Conservation (phyloP, 2,329 filamentous ascomycete genomes). For the Ophiostoma quercus region DNA sequence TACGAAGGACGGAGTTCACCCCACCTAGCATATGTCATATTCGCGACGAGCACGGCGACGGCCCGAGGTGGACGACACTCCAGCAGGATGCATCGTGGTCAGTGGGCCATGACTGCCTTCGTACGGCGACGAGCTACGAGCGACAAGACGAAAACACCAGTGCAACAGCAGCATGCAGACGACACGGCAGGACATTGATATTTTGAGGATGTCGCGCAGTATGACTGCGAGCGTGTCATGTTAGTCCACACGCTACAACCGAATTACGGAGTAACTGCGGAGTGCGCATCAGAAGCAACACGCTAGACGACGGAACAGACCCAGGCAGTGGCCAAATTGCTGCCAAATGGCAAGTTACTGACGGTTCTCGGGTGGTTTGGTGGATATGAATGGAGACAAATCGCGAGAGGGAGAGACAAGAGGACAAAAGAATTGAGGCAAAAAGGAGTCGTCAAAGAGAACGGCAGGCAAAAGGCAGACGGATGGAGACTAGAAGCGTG, state of each 20-base stretch:
- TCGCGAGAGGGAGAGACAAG: background rate
- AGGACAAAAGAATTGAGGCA: slow-evolving; percentile 7
- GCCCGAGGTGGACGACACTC: background rate
- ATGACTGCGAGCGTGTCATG: background rate
- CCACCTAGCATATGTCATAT: slow-evolving; percentile 4
- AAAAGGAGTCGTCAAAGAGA: background rate
- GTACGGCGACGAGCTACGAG: background rate
- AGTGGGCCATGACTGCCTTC: background rate
- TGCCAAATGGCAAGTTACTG: background rate
- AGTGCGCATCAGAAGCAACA: background rate
- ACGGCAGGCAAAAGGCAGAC: background rate
- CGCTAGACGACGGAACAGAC: background rate
- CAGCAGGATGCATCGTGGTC: background rate
- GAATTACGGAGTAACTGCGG: background rate
- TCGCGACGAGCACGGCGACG: background rate
- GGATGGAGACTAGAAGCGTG: background rate
- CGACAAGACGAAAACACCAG: background rate
- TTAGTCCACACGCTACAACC: background rate
- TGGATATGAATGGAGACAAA: background rate
- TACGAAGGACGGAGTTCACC: background rate
- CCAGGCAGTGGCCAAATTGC: background rate
- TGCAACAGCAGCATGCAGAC: background rate
- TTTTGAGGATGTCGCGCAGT: background rate
- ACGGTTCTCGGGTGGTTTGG: background rate
- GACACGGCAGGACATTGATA: background rate